Base-by-base conservation (phyloP, 2,329 filamentous ascomycete genomes). In the Pseudogymnoascus sp. region DNA sequence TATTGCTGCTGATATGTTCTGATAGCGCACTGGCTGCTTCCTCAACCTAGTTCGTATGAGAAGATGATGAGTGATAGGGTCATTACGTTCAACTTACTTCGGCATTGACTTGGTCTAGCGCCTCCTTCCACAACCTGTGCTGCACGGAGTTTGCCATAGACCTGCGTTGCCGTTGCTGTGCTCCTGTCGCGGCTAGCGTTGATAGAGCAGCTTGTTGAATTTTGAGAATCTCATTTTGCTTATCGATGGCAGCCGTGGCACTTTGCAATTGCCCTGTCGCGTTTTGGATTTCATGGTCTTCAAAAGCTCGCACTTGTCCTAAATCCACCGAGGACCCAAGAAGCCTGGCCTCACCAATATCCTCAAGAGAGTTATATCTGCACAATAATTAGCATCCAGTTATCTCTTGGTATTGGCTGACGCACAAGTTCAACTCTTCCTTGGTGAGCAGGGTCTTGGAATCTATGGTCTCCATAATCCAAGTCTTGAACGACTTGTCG, bases 211-310 rank as follows among this genome's bases (percentile, higher is more conserved):
- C 79, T 62, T 82, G 81, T 69, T 90, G 86, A 57, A 79, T 75
- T 60, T 79, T 78, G 15, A 90, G 69, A 0, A 79, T 75, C 67
- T 83, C 81, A 26, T 79, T 84, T 67, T 89, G 86, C 70, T 80
- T 80, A 63, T 81, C 77, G 26, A 89, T 86, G 15, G 78, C 79
- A 15, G 77, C 77, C 0, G 86, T 89, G 1, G 86, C 88, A 35
- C 75, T 75, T 61, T 81, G 77, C n/a, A 90, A 74, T 59, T 86
- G 81, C 2, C 80, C 77, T 57, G 88, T 82, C 13, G 86, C 86
- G 38, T 74, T 71, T 59, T 76, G 76, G 60, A 89, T 74, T 58
- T 88, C 83, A 23, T 79, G 74, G 61, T 88, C 84, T 12, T 75
- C 73, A 48, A 87, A 71, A 4, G 80, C 77, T 59, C 77, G 78